These are phyloP conservation scores for Zopfia rhizophila DNA, from an alignment of 2,329 filamentous ascomycete genomes.

Conservation along the genomic window DNA sequence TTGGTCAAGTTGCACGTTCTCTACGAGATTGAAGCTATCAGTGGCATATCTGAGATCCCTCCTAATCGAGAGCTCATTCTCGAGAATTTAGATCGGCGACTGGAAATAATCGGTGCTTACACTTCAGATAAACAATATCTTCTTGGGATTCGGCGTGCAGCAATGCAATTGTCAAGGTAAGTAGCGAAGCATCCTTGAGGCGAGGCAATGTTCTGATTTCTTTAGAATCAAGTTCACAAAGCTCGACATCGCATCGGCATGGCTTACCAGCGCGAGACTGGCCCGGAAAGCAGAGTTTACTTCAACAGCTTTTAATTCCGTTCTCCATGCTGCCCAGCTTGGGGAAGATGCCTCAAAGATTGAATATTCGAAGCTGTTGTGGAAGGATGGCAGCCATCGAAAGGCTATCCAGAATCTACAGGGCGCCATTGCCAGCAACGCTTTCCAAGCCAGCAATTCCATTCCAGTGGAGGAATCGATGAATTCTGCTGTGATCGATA, in stretches of 20 bases:
- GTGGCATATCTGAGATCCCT: slow-evolving; percentile 52
- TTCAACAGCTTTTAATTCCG: slow-evolving; percentile 91
- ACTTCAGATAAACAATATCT: slow-evolving; percentile 94
- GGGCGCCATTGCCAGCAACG: slow-evolving; percentile 82
- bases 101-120: slow-evolving; percentile 90
- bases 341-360: slow-evolving; percentile 90
- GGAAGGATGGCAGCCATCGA: slow-evolving; percentile 91
- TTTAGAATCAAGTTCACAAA: slow-evolving; percentile 68
- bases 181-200: too few relatives aligned
- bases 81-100: slow-evolving; percentile 73
- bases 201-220: slow-evolving; percentile 18
- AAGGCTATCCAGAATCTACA: slow-evolving; percentile 94
- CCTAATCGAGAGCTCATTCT: slow-evolving; percentile 54
- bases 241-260: slow-evolving; percentile 81
- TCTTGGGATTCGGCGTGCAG: slow-evolving; percentile 83
- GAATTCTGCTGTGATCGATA: slow-evolving; percentile 52
- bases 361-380: slow-evolving; percentile 91
- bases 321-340: slow-evolving; percentile 85
- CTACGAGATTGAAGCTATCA: slow-evolving; percentile 85
- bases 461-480: slow-evolving; percentile 45
- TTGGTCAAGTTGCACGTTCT: slow-evolving; percentile 88
- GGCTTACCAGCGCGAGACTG: slow-evolving; percentile 85
- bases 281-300: slow-evolving; percentile 86
- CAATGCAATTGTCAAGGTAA: slow-evolving; percentile 81
- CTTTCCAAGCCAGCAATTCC: slow-evolving; percentile 68